These are phyloP conservation scores for Priceomyces carsonii DNA, from an alignment of 805 yeast genomes.

Conservation along the genomic window DNA sequence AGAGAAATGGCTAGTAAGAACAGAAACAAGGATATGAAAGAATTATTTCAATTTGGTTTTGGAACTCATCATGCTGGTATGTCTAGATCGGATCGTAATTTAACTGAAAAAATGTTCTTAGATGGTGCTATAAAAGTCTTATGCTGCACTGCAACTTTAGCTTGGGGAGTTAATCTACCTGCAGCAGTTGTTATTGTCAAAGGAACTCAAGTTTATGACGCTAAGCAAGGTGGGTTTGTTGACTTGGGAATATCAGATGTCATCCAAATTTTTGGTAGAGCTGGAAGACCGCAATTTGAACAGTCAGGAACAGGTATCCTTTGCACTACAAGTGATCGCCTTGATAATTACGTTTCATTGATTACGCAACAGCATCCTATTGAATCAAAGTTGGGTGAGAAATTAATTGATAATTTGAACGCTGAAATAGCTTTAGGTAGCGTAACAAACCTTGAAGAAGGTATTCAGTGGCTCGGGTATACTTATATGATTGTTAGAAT, in stretches of 20 bases:
- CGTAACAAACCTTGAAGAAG: constrained; percentile 92
- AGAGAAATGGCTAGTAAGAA: constrained; percentile 69
- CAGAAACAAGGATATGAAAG: constrained; percentile 76
- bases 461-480: constrained; percentile 96
- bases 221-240: constrained; percentile 90
- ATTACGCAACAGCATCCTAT: constrained; percentile 95
- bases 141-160: constrained; percentile 95
- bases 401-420: constrained; percentile 86
- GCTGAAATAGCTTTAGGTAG: constrained; percentile 97
- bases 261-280: constrained; percentile 97
- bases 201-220: constrained; percentile 94
- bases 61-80: constrained; percentile 98
- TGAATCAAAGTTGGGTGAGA: constrained; percentile 77
- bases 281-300: constrained; percentile 98
- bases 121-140: constrained; percentile 85
- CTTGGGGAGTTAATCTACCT: constrained; percentile 99
- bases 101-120: constrained; percentile 84
- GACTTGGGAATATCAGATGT: constrained; percentile 96
- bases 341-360: constrained; percentile 86
- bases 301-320: constrained; percentile 89
- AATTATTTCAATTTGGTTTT: constrained; percentile 77
- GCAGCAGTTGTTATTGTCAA: constrained; percentile 96
- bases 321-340: constrained; percentile 75
- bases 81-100: constrained; percentile 85
- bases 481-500: constrained; percentile 92